Conservation (phyloP, 139 green algal genomes). For the Deuterostichococcus epilithicus region DNA sequence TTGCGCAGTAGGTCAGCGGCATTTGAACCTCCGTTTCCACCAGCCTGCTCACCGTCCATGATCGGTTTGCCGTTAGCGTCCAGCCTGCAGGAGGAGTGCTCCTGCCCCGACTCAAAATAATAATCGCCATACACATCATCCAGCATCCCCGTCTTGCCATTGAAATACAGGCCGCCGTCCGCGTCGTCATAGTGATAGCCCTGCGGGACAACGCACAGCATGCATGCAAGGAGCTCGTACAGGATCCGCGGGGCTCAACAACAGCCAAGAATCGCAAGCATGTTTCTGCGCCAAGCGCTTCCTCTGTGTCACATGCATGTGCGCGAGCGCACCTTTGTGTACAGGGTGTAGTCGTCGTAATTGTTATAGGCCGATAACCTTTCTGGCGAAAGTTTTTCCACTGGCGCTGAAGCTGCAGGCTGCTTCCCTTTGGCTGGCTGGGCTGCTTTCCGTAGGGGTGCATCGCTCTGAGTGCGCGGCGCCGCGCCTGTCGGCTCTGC, state of each 20-base stretch:
- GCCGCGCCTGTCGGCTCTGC: too few species aligned
- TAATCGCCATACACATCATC: slow-evolving; percentile 20
- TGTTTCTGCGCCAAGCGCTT: too few species aligned
- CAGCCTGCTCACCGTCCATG: background rate
- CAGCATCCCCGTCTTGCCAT: slow-evolving; percentile 4
- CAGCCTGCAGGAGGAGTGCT: slow-evolving; percentile 1
- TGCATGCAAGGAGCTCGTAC: background rate
- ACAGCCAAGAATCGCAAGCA: background rate
- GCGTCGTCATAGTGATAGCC: slow-evolving; percentile 1
- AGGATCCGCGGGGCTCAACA: background rate
- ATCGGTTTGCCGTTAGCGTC: background rate
- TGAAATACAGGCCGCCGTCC: slow-evolving; percentile 7
- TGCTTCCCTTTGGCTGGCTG: too few species aligned
- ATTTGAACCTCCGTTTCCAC: too few species aligned
- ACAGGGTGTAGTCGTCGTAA: slow-evolving; percentile 15
- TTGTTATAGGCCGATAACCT: background rate
- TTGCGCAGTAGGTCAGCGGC: too few species aligned
- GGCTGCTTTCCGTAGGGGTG: too few species aligned
- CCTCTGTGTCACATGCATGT: background rate
- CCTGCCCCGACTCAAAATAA: slow-evolving; percentile 4
- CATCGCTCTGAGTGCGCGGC: too few species aligned
- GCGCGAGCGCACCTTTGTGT: slow-evolving; percentile 1
- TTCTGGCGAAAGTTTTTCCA: too few species aligned
- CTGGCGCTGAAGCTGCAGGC: too few species aligned
- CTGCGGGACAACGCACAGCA: background rate